Evolutionary conservation across 495 filamentous ascomycete genomes (phyloP).

Genomic region (Aspergillus panamensis): DNA sequence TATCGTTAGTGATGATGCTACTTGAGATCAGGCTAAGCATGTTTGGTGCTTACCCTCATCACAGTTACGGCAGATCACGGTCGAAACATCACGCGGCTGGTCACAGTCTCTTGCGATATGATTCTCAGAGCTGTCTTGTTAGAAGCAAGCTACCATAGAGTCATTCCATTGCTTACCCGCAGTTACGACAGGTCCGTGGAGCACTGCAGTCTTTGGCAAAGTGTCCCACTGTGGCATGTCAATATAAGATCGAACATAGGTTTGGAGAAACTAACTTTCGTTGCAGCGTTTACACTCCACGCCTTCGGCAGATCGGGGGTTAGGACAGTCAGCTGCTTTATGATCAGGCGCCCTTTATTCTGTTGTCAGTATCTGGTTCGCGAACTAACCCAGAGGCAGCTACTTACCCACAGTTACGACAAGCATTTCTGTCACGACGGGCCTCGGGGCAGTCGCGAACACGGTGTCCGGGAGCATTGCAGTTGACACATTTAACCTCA

Average conservation of each 20-base stretch:
- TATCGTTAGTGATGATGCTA: background rate
- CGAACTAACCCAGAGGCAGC: background rate
- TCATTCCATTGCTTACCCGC: conserved; percentile 42
- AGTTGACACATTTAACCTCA: conserved; percentile 72
- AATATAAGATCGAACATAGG: background rate
- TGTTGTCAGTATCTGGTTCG: conserved; percentile 12
- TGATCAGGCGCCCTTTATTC: conserved; percentile 55
- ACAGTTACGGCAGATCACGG: conserved; percentile 65
- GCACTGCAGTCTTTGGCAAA: conserved; percentile 73
- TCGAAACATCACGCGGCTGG: conserved; percentile 47
- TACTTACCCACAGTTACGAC: conserved; percentile 78
- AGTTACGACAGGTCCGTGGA: conserved; percentile 60
- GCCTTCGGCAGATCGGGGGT: conserved; percentile 67
- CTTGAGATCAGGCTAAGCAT: background rate
- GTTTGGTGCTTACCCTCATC: conserved; percentile 44
- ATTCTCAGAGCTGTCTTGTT: conserved; percentile 40
- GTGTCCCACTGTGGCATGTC: conserved; percentile 61
- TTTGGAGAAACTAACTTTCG: conserved; percentile 46
- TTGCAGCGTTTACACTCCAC: conserved; percentile 81
- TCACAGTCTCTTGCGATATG: conserved; percentile 57
- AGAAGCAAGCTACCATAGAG: conserved; percentile 4
- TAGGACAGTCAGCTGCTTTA: conserved; percentile 56
- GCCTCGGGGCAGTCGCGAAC: conserved; percentile 63
- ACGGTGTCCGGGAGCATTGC: conserved; percentile 67
- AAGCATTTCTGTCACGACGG: conserved; percentile 58